Evolutionary conservation across 495 filamentous ascomycete species (phyloP), one percentile per base, ranked within the genome.

Genomic region (Aspergillus sparsus): DNA sequence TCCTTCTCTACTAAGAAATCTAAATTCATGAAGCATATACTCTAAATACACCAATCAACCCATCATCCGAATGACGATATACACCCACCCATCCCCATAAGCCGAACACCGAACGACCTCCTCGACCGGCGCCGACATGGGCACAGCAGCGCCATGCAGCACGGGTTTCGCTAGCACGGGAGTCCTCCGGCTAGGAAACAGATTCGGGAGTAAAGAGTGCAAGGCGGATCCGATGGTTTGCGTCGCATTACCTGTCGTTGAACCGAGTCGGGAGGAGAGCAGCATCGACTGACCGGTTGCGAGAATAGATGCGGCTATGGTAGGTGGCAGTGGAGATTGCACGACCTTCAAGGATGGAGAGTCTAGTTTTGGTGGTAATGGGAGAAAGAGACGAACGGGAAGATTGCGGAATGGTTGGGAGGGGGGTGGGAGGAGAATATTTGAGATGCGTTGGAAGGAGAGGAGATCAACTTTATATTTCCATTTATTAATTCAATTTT

Each of bases 31-130:
- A 27, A 41, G 4, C 13, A 46, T 16, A 16, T 12, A 12, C n/a
- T n/a, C 7, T 13, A 15, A 46, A 5, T n/a, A 46, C 13, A 21
- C 8, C n/a, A 34, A 60, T 66, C 59, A 80, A 9, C 77, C 77
- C 73, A 79, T 77, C 88, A 96, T 89, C n/a, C 87, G 80, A 6
- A 98, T 82, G 44, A 89, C 89, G 11, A 98, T 69, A 76, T 93
- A 90, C 16, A 96, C 70, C 87, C 93, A 98, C 1, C 94, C 94
- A 73, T 98, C 94, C 0, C 89, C 85, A 74, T 98, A 98, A 0
- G 91, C 84, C 13, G 89, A 89, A 54, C 84, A 86, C 42, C 87
- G 78, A 70, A 93, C 87, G 34, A 98, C 75, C 47, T 98, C 93
- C 65, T 94, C 90, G 27, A 98, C 71, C n/a, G 85, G 87, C 1